Base-by-base conservation (phyloP, 2,329 filamentous ascomycete species). In the Parafenestella ontariensis region DNA sequence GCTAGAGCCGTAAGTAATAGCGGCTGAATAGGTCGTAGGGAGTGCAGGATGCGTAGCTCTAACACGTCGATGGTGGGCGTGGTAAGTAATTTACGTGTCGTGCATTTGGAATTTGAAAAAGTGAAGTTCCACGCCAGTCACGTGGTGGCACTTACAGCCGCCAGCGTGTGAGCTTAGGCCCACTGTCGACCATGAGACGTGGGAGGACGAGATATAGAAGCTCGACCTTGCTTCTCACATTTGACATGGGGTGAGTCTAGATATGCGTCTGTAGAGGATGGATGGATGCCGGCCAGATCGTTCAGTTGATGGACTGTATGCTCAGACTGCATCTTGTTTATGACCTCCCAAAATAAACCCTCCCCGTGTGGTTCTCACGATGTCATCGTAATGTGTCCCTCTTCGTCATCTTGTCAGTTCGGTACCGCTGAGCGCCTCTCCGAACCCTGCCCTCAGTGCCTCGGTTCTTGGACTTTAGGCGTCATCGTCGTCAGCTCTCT, bases 51-150 rank as follows among this genome's bases (percentile, higher is more conserved):
- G 29, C 21, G 50, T 15, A 46, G 41, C 34, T 48, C 18, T 18
- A 17, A 46, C 33, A 15, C 36, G 52, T 42, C 36, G 17, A 39
- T 48, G 49, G 50, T 31, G 39, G 43, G 28, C 26, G 39, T 44
- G 49, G 50, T 37, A 11, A 31, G 43, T 58, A 48, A 46, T 43
- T 48, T 47, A 56, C 26, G 46, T 29, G 31, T 54, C 33, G 51
- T 51, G 52, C 52, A 49, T 52, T 48, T 23, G 29, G 46, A 42
- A 41, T 51, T 24, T 51, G 62, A 61, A 68, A 69, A 69, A 69
- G 67, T 69, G 56, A 69, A 62, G 67, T 65, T 68, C 54, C 33
- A 48, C 48, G 61, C 64, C 54, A 66, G 49, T 58, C 58, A 61
- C 56, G 56, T 59, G 56, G 37, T 18, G 13, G 13, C 37, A 40